Conservation (phyloP, 73 alveolate genomes). For the Chromera velia region DNA sequence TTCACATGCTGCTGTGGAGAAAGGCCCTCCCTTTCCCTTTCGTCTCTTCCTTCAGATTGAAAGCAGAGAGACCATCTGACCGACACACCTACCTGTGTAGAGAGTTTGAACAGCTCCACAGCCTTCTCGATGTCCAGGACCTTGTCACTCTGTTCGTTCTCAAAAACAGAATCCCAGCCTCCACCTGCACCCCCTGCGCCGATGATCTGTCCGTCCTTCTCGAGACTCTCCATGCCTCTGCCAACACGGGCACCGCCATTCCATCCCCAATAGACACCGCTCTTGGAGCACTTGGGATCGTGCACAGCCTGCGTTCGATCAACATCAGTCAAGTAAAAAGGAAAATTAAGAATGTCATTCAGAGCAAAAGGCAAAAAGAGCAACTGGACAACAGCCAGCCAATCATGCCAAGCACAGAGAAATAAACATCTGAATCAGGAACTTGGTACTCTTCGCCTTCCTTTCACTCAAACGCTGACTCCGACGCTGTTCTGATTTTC, state of each 20-base stretch:
- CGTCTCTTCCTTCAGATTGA: too few species aligned
- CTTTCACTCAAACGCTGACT: too few species aligned
- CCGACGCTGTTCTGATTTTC: too few species aligned
- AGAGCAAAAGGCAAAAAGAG: too few species aligned
- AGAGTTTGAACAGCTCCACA: too few species aligned
- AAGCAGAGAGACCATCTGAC: too few species aligned
- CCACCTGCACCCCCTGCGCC: conserved; percentile 32
- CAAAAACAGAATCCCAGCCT: conserved; percentile 24
- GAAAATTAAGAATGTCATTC: too few species aligned
- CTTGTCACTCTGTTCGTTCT: conserved; percentile 40
- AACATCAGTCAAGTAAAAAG: background rate
- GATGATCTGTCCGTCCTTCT: conserved; percentile 28
- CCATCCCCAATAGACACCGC: conserved; percentile 29
- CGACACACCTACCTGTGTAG: too few species aligned
- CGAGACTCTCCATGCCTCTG: conserved; percentile 26
- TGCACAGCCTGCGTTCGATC: background rate
- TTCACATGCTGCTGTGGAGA: background rate
- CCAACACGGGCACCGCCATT: conserved; percentile 41
- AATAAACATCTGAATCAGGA: too few species aligned
- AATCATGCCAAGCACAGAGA: too few species aligned
- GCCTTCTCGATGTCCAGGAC: conserved; percentile 14
- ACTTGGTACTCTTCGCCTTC: too few species aligned
- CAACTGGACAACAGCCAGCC: too few species aligned
- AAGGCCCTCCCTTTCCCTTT: background rate
- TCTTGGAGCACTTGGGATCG: conserved; percentile 30